A percentile compares a stretch with the other conserved stretches of the same genome.
phyloP scores from a whole-genome alignment of 148 eudicot species.

The Rhododendron kiyosumense region DNA sequence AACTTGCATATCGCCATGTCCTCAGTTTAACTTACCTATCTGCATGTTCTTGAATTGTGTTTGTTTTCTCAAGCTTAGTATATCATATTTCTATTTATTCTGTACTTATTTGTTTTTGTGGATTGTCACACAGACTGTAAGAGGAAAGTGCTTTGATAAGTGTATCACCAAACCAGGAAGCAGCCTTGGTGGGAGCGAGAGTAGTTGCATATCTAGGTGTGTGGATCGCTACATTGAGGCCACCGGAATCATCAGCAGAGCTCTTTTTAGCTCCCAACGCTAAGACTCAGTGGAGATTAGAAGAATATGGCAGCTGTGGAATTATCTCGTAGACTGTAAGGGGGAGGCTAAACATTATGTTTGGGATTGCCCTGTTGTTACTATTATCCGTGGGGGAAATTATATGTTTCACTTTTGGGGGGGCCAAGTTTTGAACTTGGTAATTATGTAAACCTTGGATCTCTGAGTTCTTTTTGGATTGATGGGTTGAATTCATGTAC shows the following conservation, averaged over 20 bases:
- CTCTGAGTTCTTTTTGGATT: not conserved
- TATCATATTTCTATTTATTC: not conserved
- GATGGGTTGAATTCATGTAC: not conserved
- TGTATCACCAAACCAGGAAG: slow-evolving; percentile 84
- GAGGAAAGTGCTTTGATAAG: slow-evolving; percentile 86
- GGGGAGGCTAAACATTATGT: not conserved
- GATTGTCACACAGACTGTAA: slow-evolving; percentile 48
- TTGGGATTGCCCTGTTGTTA: not conserved
- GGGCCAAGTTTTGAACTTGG: not conserved
- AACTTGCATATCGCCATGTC: not conserved
- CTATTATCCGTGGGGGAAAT: not conserved
- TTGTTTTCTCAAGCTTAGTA: not conserved
- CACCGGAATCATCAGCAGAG: slow-evolving; percentile 64
- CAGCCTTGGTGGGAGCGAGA: slow-evolving; percentile 74
- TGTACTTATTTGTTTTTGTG: not conserved
- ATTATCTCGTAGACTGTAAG: not conserved
- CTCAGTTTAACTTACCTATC: not conserved
- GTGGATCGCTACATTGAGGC: slow-evolving; percentile 90
- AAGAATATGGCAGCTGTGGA: not conserved
- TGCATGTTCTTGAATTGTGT: not conserved
- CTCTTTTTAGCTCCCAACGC: slow-evolving; percentile 42
- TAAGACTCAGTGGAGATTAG: not conserved
- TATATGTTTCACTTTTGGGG: not conserved
- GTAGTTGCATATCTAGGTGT: slow-evolving; percentile 83
- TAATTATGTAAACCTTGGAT: not conserved